Base-by-base conservation (phyloP, 148 eudicot species). In the Pouteria glomerata region DNA sequence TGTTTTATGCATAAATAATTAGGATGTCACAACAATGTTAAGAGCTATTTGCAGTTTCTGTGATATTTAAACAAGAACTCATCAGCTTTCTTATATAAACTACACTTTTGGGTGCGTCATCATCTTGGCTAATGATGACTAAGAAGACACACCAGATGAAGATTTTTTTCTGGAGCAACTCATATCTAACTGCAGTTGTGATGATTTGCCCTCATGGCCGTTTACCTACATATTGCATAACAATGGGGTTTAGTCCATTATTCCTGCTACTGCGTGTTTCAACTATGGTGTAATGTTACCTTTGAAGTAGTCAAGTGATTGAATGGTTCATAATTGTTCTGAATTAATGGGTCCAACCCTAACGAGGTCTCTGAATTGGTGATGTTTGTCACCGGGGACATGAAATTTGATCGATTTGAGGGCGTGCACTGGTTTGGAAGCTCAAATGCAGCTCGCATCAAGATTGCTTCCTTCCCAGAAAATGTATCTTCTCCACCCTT, bases 141-240 rank as follows among this genome's bases (percentile, higher is more conserved):
- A 88, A 44, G 89, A 86, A 57, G 97, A 87, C 52, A 88, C 81
- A 3, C 97, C 89, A 1, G 95, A 82, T 3, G 92, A 81, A 51
- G 95, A 82, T 78, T 85, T 84, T 67, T 85, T 82, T 35, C 89
- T 90, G 11, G 81, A 86, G 63, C 81, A 76, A 75, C 82, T 87
- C 80, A 77, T 73, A 53, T 89, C 92, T 70, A 85, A 63, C 23
- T 81, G 90, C 68, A 86, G 68, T 15, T 79, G 84, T 27, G 85
- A 86, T 48, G 81, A 35, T 33, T 70, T 71, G 42, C 81, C 77
- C 42, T 88, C 91, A 70, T 79, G 69, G 83, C 86, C 83, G 18
- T 78, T 74, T 73, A 74, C 89, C 90, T 86, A 72, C 69, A 82
- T 11, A 60, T 53, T 6, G 29, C 11, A 55, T n/a, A 26, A 29